Percentiles rank a stretch among this genome's conserved stretches.
These are phyloP conservation scores for Camellia japonica DNA, from an alignment of 148 eudicot species.

Conservation along the genomic window DNA sequence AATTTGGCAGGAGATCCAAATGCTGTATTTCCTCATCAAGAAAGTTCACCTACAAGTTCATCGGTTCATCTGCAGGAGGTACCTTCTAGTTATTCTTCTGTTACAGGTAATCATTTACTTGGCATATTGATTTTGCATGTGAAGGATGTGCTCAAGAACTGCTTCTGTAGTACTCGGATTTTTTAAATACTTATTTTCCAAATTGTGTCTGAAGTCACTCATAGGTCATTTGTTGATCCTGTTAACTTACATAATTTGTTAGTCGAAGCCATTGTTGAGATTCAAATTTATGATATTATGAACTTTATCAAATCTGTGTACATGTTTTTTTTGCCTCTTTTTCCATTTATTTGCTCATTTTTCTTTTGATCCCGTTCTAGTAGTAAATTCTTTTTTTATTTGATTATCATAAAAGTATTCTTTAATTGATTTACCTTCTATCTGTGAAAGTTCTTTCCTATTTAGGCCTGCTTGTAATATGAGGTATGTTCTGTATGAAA, in stretches of 20 bases:
- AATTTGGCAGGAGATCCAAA: constrained; percentile 41
- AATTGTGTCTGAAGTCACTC: not conserved
- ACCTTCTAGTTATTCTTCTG: constrained; percentile 99
- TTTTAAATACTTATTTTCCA: not conserved
- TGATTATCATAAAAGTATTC: not conserved
- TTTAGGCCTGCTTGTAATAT: not conserved
- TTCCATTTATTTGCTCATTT: not conserved
- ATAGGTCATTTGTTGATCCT: not conserved
- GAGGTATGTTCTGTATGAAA: not conserved
- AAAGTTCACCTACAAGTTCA: constrained; percentile 49
- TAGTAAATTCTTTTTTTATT: not conserved
- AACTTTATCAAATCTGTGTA: not conserved
- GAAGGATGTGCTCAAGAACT: constrained; percentile 31
- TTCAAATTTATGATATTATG: constrained; percentile 1
- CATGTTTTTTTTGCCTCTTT: not conserved
- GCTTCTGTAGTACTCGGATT: constrained; percentile 14
- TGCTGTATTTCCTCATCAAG: constrained; percentile 50
- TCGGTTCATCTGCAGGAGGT: constrained; percentile 98
- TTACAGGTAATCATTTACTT: constrained; percentile 81
- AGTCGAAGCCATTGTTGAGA: not conserved
- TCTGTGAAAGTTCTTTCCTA: not conserved
- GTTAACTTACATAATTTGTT: not conserved
- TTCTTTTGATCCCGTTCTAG: too few species aligned
- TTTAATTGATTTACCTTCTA: not conserved
- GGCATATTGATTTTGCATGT: constrained; percentile 46